Percentiles rank a stretch among this genome's conserved stretches.
Evolutionary conservation across 352 stramenopile genomes (phyloP).

Genomic region (Phytophthora idaei): DNA sequence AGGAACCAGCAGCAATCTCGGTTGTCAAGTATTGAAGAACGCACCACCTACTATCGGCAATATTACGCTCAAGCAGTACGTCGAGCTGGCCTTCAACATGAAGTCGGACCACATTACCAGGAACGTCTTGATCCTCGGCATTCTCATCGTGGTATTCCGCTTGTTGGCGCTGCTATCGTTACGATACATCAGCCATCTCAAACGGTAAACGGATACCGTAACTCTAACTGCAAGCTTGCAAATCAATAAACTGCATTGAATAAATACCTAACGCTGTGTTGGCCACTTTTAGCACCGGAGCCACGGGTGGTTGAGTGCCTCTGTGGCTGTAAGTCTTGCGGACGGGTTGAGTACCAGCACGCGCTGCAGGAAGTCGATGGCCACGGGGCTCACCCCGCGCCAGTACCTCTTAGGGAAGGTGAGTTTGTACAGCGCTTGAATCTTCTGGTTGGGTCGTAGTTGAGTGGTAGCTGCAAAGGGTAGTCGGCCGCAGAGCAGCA

Average conservation of each 20-base stretch:
- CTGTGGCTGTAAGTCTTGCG: slow-evolving; percentile 51
- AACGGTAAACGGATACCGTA: slow-evolving; percentile 31
- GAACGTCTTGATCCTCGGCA: slow-evolving; percentile 37
- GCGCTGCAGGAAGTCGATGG: slow-evolving; percentile 62
- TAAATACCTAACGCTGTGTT: slow-evolving; percentile 40
- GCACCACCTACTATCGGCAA: slow-evolving; percentile 32
- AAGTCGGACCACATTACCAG: slow-evolving; percentile 33
- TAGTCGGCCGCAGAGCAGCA: slow-evolving; percentile 95
- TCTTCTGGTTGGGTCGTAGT: slow-evolving; percentile 62
- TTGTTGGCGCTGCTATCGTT: slow-evolving; percentile 52
- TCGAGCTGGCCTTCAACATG: slow-evolving; percentile 49
- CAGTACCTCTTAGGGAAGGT: slow-evolving; percentile 82
- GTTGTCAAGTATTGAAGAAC: slow-evolving; percentile 38
- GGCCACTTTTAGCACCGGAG: slow-evolving; percentile 32
- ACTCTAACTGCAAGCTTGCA: not conserved
- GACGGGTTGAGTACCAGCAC: slow-evolving; percentile 68
- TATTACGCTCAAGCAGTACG: slow-evolving; percentile 50
- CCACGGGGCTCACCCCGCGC: slow-evolving; percentile 58
- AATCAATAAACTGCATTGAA: slow-evolving; percentile 29
- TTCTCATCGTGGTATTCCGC: slow-evolving; percentile 54
- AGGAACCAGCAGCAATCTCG: slow-evolving; percentile 16
- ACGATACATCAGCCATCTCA: slow-evolving; percentile 62
- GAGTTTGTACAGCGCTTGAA: slow-evolving; percentile 68
- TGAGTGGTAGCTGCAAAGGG: slow-evolving; percentile 69
- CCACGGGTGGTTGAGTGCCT: slow-evolving; percentile 66